Evolutionary conservation across 2,329 filamentous ascomycete genomes (phyloP), one percentile per base, ranked within the genome.

Genomic region (Aurifilum marmelostoma): DNA sequence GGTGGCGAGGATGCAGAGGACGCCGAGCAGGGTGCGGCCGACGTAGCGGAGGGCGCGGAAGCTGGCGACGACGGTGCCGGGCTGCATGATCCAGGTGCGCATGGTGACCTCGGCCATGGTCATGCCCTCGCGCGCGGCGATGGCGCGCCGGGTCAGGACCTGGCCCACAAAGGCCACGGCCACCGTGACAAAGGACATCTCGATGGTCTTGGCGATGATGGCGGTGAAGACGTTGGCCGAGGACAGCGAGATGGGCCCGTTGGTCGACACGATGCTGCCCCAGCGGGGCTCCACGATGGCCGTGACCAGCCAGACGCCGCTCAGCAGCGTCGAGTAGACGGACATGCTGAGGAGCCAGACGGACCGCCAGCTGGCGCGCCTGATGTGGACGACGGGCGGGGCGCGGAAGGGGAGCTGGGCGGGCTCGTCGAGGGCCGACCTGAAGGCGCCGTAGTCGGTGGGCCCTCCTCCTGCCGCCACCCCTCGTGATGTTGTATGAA

Each of bases 61-160:
- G 73, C 92, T 89, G 0, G 90, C 92, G 27, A 95, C 81, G 71
- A 95, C 82, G 0, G 88, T 90, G 0, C 92, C 92, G 0, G 91
- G 91, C 77, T 91, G 88, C 61, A 89, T 87, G 27, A 91, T 85
- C 92, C 92, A 95, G 58, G 86, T 86, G 61, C 92, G 85, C 91
- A 95, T 93, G 21, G 86, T 90, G 81, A 94, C 87, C 75, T 95
- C 92, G 0, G 92, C 89, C 21, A 95, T 84, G 0, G 88, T 92
- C 69, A 94, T 85, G 2, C 92, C 92, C 0, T 88, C 85, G 11
- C 84, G 81, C 66, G 84, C 85, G 32, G 85, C 84, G 67, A 92
- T 85, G 0, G 92, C 90, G 67, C 90, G 82, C 27, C 91, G 84
- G n/a, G 88, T 93, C 21, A 95, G 79, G 0, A 91, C 86, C 76